Conservation (phyloP, 768 basidiomycete species). For the Panellus pusillus region DNA sequence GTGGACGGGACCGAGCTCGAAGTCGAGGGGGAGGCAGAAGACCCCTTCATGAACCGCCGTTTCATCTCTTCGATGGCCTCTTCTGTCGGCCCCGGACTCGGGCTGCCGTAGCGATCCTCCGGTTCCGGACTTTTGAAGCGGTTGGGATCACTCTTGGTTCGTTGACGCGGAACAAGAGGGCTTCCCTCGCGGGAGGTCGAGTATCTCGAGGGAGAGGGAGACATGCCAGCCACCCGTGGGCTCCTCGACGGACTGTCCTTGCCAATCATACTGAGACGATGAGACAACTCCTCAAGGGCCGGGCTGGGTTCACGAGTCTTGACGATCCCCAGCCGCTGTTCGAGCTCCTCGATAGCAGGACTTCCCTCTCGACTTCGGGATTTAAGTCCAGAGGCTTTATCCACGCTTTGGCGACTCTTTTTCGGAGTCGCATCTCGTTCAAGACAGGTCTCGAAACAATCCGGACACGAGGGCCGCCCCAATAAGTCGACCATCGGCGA, state of each 20-base stretch:
- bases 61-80: constrained; percentile 69
- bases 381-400: constrained; percentile 28
- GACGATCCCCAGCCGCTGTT: constrained; percentile 57
- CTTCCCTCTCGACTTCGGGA: constrained; percentile 50
- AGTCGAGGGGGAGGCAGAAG: constrained; percentile 31
- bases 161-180: constrained; percentile 27
- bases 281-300: constrained; percentile 49
- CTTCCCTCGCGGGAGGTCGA: constrained; percentile 28
- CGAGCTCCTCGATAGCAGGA: constrained; percentile 64
- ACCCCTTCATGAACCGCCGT: constrained; percentile 45
- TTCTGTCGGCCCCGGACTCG: constrained; percentile 38
- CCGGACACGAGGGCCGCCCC: constrained; percentile 74
- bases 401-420: constrained; percentile 32
- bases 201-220: constrained; percentile 25
- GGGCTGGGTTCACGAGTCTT: constrained; percentile 58
- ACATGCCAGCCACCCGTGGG: constrained; percentile 23
- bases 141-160: constrained; percentile 18
- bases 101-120: constrained; percentile 23
- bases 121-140: constrained; percentile 27
- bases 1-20: constrained; percentile 13
- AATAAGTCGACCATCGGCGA: constrained; percentile 81
- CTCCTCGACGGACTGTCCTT: constrained; percentile 31
- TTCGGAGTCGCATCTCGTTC: constrained; percentile 52
- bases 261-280: constrained; percentile 41
- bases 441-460: constrained; percentile 79